Evolutionary conservation across 768 basidiomycete species (phyloP).

Genomic region (Russula sp.): DNA sequence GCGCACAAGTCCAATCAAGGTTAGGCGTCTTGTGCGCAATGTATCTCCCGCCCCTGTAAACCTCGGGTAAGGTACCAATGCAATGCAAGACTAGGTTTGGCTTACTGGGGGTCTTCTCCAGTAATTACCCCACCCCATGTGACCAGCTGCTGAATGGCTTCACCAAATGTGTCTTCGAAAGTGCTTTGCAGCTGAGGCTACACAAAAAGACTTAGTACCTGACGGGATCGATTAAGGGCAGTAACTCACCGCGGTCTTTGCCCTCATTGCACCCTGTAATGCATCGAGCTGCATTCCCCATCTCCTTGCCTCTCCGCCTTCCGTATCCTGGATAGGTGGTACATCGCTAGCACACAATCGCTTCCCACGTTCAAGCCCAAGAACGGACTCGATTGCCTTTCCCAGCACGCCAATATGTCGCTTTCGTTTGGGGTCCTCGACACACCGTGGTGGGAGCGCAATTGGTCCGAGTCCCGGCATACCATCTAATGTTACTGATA

Average conservation of each 20-base stretch:
- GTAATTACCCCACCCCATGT: slow-evolving; percentile 72
- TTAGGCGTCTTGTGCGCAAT: slow-evolving; percentile 69
- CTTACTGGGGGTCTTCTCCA: slow-evolving; percentile 63
- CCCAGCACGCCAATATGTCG: slow-evolving; percentile 70
- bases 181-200: slow-evolving; percentile 53
- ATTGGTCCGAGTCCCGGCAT: slow-evolving; percentile 75
- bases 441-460: slow-evolving; percentile 70
- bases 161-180: slow-evolving; percentile 73
- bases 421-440: slow-evolving; percentile 75
- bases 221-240: background rate
- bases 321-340: slow-evolving; percentile 41
- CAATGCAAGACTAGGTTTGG: slow-evolving; percentile 24
- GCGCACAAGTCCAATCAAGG: slow-evolving; percentile 62
- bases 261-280: slow-evolving; percentile 56
- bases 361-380: slow-evolving; percentile 61
- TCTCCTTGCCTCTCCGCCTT: slow-evolving; percentile 67
- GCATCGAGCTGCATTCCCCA: slow-evolving; percentile 69
- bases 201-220: slow-evolving; percentile 6
- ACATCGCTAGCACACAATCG: slow-evolving; percentile 60
- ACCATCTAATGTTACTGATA: slow-evolving; percentile 49
- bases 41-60: slow-evolving; percentile 63
- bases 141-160: slow-evolving; percentile 73
- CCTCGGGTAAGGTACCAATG: slow-evolving; percentile 19
- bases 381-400: slow-evolving; percentile 61
- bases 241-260: slow-evolving; percentile 51